These are phyloP conservation scores for Phytopythium sindhum DNA, from an alignment of 352 stramenopile genomes.

Conservation along the genomic window DNA sequence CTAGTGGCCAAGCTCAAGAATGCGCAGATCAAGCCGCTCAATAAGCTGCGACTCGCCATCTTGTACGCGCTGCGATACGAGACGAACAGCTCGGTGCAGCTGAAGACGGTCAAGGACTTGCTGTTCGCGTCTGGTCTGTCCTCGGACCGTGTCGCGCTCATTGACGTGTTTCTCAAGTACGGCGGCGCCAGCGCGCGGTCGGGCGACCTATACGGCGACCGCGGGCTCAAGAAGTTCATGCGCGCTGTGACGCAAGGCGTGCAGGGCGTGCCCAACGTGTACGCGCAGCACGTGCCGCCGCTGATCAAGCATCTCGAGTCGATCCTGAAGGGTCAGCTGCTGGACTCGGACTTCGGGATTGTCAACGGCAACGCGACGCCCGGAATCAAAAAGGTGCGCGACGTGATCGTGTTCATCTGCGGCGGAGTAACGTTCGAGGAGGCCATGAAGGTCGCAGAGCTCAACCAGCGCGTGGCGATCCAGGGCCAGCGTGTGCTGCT, in stretches of 20 bases:
- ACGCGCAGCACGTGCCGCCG: constrained; percentile 97
- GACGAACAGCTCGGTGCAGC: constrained; percentile 76
- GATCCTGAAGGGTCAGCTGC: constrained; percentile 75
- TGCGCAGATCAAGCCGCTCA: constrained; percentile 88
- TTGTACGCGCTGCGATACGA: constrained; percentile 99
- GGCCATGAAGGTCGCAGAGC: constrained; percentile 95
- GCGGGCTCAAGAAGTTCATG: constrained; percentile 87
- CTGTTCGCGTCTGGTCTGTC: constrained; percentile 39
- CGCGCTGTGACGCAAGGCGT: constrained; percentile 93
- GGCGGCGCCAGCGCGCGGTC: constrained; percentile 55
- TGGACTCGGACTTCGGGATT: constrained; percentile 89
- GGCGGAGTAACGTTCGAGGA: constrained; percentile 99
- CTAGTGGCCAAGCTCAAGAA: constrained; percentile 82
- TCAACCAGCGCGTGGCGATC: constrained; percentile 90
- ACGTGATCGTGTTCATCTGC: constrained; percentile 98
- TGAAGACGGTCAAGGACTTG: constrained; percentile 80
- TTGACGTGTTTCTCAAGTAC: constrained; percentile 73
- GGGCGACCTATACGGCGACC: constrained; percentile 81
- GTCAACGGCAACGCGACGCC: constrained; percentile 97
- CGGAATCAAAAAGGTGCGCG: constrained; percentile 93
- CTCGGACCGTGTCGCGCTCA: constrained; percentile 44
- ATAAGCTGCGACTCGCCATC: constrained; percentile 98
- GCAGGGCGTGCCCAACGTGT: constrained; percentile 96
- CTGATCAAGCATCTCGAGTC: constrained; percentile 92
- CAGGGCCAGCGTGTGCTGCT: constrained; percentile 91